A percentile compares a stretch with the other conserved stretches of the same genome.
Conservation (phyloP, 1,284 basidiomycete genomes). For the Sanghuangporus baumii region DNA sequence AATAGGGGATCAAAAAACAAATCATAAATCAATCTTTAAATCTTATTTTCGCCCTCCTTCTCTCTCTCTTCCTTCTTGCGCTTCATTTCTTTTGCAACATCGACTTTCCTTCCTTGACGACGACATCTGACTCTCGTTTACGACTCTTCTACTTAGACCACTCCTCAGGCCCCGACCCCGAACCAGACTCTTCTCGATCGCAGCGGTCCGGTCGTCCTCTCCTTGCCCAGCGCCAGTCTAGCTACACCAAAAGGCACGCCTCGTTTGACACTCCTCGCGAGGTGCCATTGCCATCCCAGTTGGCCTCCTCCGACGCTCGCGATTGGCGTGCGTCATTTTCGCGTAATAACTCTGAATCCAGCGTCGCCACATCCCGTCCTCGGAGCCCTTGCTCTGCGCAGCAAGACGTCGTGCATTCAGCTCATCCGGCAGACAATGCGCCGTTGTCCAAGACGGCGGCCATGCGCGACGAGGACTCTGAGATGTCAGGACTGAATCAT, state of each 20-base stretch:
- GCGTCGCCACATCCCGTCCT: constrained; percentile 19
- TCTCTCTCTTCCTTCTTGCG: constrained; percentile 9
- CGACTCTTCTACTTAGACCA: background rate
- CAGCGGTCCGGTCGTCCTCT: constrained; percentile 10
- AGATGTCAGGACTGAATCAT: constrained; percentile 1
- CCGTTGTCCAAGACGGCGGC: constrained; percentile 9
- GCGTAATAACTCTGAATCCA: constrained; percentile 17
- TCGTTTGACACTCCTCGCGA: constrained; percentile 26
- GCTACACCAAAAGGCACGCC: constrained; percentile 25
- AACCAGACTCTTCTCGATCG: background rate
- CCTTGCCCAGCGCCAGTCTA: constrained; percentile 17
- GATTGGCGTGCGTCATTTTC: constrained; percentile 3
- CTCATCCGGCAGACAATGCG: constrained; percentile 9
- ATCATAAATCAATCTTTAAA: background rate
- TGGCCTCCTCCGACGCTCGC: constrained; percentile 3
- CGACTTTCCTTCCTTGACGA: constrained; percentile 3
- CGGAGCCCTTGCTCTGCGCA: constrained; percentile 3
- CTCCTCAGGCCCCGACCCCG: background rate
- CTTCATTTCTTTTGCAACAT: background rate
- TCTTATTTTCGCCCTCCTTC: background rate
- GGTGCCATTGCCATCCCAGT: constrained; percentile 21
- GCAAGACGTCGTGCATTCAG: constrained; percentile 11
- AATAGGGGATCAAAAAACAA: background rate
- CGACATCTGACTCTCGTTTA: background rate
- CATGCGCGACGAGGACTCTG: constrained; percentile 1